Evolutionary conservation across 202 grass and related monocot genomes (phyloP).

Genomic region (Schoenoplectus triqueter): DNA sequence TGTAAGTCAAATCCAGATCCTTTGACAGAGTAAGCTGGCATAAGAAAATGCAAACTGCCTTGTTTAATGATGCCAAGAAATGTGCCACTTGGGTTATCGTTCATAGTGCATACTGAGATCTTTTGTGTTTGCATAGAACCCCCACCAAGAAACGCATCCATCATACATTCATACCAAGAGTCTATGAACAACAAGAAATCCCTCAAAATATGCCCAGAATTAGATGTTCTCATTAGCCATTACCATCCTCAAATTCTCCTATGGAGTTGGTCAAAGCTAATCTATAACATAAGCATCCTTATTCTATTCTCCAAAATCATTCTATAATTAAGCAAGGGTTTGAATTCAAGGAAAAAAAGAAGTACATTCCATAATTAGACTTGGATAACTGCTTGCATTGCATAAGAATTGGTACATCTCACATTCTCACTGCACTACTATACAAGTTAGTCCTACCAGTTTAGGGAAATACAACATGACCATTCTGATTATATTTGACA

Average conservation of each 20-base stretch:
- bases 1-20: slow-evolving; percentile 22
- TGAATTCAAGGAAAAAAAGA: background rate
- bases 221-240: background rate
- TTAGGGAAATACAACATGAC: background rate
- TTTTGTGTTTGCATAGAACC: background rate
- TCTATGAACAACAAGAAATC: slow-evolving; percentile 13
- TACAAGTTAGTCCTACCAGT: background rate
- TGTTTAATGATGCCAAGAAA: slow-evolving; percentile 23
- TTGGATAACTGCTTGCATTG: background rate
- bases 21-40: slow-evolving; percentile 17
- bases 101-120: slow-evolving; percentile 22
- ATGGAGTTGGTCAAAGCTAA: slow-evolving; percentile 24
- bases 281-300: background rate
- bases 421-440: slow-evolving; percentile 14
- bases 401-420: slow-evolving; percentile 1
- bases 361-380: slow-evolving; percentile 7
- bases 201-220: background rate
- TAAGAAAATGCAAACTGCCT: slow-evolving; percentile 10
- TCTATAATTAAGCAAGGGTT: background rate
- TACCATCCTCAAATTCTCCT: background rate
- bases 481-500: background rate
- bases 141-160: slow-evolving; percentile 1
- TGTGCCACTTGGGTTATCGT: background rate
- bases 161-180: background rate
- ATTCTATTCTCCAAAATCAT: slow-evolving; percentile 6